These are phyloP conservation scores for Chrysanthemum seticuspe DNA, from an alignment of 129 eudicot species.

Conservation along the genomic window DNA sequence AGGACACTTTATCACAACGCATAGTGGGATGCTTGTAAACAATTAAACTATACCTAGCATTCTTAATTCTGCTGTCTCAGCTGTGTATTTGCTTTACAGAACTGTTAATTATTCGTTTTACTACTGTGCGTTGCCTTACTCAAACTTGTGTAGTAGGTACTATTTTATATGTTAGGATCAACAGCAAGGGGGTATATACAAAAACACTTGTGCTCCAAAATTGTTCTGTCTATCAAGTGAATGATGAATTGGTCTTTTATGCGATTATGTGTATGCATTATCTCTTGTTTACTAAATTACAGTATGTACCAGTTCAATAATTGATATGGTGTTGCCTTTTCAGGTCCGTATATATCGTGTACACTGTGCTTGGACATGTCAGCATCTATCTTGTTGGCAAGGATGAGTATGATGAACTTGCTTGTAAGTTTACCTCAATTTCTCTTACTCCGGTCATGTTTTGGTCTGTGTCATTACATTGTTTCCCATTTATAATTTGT, in stretches of 20 bases:
- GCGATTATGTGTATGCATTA: constrained; percentile 12
- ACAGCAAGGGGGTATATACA: neutral
- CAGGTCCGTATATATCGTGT: constrained; percentile 95
- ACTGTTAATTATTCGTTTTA: neutral
- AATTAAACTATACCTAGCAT: neutral
- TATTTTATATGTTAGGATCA: neutral
- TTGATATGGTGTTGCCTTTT: constrained; percentile 15
- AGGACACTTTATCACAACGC: neutral
- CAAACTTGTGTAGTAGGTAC: neutral
- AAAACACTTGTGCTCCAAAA: neutral
- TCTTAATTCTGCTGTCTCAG: neutral
- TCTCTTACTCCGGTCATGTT: neutral
- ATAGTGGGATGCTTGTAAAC: neutral
- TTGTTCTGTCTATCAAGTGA: neutral
- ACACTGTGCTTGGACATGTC: constrained; percentile 95
- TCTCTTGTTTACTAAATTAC: constrained; percentile 2
- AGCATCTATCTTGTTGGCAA: constrained; percentile 93
- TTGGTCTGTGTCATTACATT: constrained; percentile 1
- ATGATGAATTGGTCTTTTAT: neutral
- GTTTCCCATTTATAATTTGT: neutral
- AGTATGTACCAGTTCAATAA: neutral
- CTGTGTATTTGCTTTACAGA: neutral
- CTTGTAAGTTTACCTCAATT: constrained; percentile 56
- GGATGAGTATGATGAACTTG: constrained; percentile 98
- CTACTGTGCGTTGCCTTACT: neutral